A percentile compares a stretch with the other conserved stretches of the same genome.
phyloP scores from a whole-genome alignment of 345 rosid genomes.

The Streptanthus diversifolius region DNA sequence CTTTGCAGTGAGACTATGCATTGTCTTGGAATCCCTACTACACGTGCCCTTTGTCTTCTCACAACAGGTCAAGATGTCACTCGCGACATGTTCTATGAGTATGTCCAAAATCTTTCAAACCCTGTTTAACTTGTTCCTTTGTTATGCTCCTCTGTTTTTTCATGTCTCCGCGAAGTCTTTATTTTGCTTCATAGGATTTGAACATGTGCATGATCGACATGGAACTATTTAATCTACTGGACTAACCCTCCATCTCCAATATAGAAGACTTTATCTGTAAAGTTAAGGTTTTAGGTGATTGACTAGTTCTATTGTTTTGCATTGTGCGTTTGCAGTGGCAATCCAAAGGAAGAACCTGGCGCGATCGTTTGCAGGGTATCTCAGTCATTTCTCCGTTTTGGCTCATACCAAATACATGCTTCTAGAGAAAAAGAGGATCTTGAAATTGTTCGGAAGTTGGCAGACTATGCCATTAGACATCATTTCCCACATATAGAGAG shows the following conservation, averaged over 20 bases:
- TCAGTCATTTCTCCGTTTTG: slow-evolving; percentile 82
- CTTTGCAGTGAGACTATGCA: slow-evolving; percentile 96
- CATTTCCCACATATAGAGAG: slow-evolving; percentile 88
- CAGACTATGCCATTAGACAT: slow-evolving; percentile 88
- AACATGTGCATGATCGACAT: not conserved
- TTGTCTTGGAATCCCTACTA: slow-evolving; percentile 88
- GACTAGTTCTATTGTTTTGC: slow-evolving; percentile 1
- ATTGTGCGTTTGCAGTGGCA: slow-evolving; percentile 59
- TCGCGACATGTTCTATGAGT: slow-evolving; percentile 99
- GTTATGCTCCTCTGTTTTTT: not conserved
- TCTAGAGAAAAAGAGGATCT: slow-evolving; percentile 90
- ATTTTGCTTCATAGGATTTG: not conserved
- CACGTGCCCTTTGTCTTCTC: slow-evolving; percentile 92
- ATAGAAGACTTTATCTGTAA: not conserved
- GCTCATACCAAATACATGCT: slow-evolving; percentile 90
- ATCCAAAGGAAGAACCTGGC: slow-evolving; percentile 93
- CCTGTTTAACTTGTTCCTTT: not conserved
- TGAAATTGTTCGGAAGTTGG: slow-evolving; percentile 64
- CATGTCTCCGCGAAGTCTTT: not conserved
- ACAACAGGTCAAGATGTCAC: slow-evolving; percentile 86
- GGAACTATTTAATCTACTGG: not conserved
- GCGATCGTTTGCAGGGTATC: slow-evolving; percentile 95
- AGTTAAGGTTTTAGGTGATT: not conserved
- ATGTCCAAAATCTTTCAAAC: slow-evolving; percentile 38
- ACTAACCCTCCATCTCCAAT: not conserved